phyloP scores from a whole-genome alignment of 2,329 filamentous ascomycete genomes.

The Neobulgaria alba region DNA sequence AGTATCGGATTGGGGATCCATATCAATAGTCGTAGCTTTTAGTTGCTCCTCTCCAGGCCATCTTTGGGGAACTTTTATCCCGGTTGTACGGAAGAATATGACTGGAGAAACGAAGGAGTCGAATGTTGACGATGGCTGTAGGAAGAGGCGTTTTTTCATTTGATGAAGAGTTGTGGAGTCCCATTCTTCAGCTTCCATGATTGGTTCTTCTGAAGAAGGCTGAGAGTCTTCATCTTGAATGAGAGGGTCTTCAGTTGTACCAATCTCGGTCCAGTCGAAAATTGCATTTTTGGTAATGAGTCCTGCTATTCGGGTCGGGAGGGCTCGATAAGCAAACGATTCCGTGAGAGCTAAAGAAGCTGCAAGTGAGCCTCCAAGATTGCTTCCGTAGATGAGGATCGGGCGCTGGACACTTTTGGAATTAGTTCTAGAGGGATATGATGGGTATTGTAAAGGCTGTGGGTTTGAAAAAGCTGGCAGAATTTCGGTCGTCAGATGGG shows the following conservation, averaged over 20 bases:
- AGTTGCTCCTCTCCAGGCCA: conserved; percentile 13
- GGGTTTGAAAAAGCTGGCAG: conserved; percentile 9
- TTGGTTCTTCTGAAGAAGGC: not conserved
- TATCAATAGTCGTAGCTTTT: not conserved
- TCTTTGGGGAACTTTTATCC: conserved; percentile 20
- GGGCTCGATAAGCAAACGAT: conserved; percentile 33
- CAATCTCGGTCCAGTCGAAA: conserved; percentile 56
- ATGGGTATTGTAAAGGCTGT: conserved; percentile 14
- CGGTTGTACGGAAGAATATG: conserved; percentile 49
- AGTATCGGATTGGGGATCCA: not conserved
- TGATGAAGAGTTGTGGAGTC: conserved; percentile 15
- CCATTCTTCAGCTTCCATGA: conserved; percentile 12
- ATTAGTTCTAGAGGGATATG: conserved; percentile 26
- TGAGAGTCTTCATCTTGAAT: not conserved
- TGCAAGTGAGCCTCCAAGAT: conserved; percentile 49
- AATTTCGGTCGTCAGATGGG: conserved; percentile 13
- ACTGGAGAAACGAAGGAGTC: conserved; percentile 51
- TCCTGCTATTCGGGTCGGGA: conserved; percentile 35
- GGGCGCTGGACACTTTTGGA: conserved; percentile 12
- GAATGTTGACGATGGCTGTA: conserved; percentile 40
- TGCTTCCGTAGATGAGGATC: conserved; percentile 43
- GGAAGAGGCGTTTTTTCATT: conserved; percentile 40
- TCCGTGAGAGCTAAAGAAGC: conserved; percentile 50
- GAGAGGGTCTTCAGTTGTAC: conserved; percentile 30
- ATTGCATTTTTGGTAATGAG: conserved; percentile 50